Conservation (phyloP, 1,139 yeast species). For the Geotrichum restrictum region DNA sequence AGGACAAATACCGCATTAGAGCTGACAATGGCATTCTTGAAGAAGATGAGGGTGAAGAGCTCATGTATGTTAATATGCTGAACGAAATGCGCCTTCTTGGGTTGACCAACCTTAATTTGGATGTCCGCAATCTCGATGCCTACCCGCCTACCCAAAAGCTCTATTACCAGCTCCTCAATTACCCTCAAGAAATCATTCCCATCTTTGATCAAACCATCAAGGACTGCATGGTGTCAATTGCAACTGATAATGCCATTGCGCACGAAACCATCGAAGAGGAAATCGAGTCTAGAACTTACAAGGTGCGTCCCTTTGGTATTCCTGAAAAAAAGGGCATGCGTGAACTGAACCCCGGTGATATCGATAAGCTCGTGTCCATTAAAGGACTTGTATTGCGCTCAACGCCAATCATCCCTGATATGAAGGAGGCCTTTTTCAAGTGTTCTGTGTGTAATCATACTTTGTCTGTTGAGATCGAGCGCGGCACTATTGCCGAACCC, state of each 20-base stretch:
- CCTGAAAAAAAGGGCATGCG: slow-evolving; percentile 77
- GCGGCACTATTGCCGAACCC: slow-evolving; percentile 94
- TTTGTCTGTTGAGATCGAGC: slow-evolving; percentile 82
- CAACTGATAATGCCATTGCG: slow-evolving; percentile 36
- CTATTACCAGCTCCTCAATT: slow-evolving; percentile 78
- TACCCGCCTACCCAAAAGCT: slow-evolving; percentile 73
- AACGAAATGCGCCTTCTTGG: slow-evolving; percentile 75
- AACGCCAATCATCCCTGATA: slow-evolving; percentile 91
- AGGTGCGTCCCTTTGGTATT: slow-evolving; percentile 71
- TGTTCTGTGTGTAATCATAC: slow-evolving; percentile 96
- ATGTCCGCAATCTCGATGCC: slow-evolving; percentile 72
- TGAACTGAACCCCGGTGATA: slow-evolving; percentile 90
- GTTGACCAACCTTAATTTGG: slow-evolving; percentile 76
- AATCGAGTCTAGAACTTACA: slow-evolving; percentile 76
- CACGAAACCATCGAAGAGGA: slow-evolving; percentile 45
- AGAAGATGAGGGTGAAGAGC: slow-evolving; percentile 63
- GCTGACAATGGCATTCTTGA: slow-evolving; percentile 50
- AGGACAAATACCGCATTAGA: slow-evolving; percentile 65
- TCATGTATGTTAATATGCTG: slow-evolving; percentile 69
- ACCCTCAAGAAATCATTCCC: slow-evolving; percentile 96
- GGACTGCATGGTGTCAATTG: slow-evolving; percentile 77
- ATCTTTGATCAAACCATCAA: slow-evolving; percentile 95
- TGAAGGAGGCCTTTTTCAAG: slow-evolving; percentile 95
- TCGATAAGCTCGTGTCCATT: slow-evolving; percentile 84
- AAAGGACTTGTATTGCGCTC: slow-evolving; percentile 89